Evolutionary conservation across 345 rosid species (phyloP).

Genomic region (Punica granatum): DNA sequence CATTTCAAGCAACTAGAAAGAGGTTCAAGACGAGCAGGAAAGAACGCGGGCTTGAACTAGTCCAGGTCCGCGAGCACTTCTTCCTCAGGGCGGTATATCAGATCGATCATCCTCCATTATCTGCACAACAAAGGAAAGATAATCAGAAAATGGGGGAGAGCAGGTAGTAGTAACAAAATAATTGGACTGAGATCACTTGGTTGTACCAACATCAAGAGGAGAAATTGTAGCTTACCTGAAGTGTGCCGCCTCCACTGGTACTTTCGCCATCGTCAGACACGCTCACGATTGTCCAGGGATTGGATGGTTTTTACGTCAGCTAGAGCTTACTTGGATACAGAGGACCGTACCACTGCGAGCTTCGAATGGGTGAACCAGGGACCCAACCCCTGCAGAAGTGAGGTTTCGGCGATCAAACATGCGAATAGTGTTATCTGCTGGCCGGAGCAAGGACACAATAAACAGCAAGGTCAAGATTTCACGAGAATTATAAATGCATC

Average conservation of each 20-base stretch:
- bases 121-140: constrained; percentile 18
- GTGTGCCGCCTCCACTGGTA: constrained; percentile 63
- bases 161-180: neutral
- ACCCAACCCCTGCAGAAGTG: constrained; percentile 47
- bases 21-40: constrained; percentile 11
- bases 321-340: constrained; percentile 65
- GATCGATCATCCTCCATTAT: constrained; percentile 63
- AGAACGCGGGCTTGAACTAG: constrained; percentile 39
- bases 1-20: neutral
- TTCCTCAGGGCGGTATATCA: constrained; percentile 49
- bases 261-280: constrained; percentile 60
- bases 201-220: neutral
- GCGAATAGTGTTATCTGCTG: constrained; percentile 42
- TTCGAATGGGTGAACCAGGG: constrained; percentile 61
- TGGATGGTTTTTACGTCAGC: constrained; percentile 11
- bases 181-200: neutral
- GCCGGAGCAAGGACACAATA: constrained; percentile 18
- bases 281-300: constrained; percentile 63
- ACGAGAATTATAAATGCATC: too few species aligned
- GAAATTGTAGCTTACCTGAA: constrained; percentile 32
- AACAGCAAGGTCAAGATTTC: constrained; percentile 3
- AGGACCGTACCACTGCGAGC: constrained; percentile 84
- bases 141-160: neutral
- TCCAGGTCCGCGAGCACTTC: constrained; percentile 52
- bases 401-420: constrained; percentile 54